These are phyloP conservation scores for Zymoseptoria brevis DNA, from an alignment of 2,329 filamentous ascomycete species.

Conservation along the genomic window DNA sequence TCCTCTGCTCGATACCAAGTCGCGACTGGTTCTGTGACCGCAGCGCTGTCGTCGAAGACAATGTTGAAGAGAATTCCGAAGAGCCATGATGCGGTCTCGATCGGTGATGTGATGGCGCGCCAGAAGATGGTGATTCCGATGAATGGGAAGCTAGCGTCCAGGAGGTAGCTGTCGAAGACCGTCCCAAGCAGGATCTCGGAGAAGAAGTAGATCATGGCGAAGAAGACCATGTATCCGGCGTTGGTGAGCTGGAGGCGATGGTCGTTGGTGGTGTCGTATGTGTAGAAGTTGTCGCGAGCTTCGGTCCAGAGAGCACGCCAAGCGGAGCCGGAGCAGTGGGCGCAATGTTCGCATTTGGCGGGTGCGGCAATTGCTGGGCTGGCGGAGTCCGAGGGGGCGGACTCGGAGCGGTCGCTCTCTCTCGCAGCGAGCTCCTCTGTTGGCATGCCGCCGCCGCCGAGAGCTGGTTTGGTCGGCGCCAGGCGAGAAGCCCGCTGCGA, in stretches of 20 bases:
- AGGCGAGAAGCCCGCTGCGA: neutral
- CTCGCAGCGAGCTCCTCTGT: neutral
- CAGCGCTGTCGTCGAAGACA: slow-evolving; percentile 3
- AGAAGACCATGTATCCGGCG: slow-evolving; percentile 34
- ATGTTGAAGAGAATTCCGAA: neutral
- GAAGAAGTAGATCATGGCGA: slow-evolving; percentile 42
- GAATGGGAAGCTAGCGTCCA: slow-evolving; percentile 48
- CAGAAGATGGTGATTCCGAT: neutral
- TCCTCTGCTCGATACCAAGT: neutral
- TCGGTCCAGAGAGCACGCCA: slow-evolving; percentile 26
- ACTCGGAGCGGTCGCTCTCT: neutral
- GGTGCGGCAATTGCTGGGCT: neutral
- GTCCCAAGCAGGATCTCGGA: slow-evolving; percentile 20
- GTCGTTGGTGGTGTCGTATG: slow-evolving; percentile 10
- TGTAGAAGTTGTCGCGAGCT: slow-evolving; percentile 24
- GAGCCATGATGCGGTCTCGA: neutral
- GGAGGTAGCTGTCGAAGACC: slow-evolving; percentile 45
- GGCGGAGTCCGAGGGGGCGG: neutral
- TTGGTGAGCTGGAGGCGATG: slow-evolving; percentile 31
- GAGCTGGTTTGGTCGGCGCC: neutral
- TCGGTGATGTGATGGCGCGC: neutral
- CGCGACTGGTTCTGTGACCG: neutral
- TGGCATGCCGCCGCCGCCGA: neutral
- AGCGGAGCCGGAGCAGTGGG: slow-evolving; percentile 19
- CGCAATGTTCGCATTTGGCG: slow-evolving; percentile 20